Evolutionary conservation across 2,329 filamentous ascomycete genomes (phyloP), one percentile per base, ranked within the genome.

Genomic region (Aspergillus viridinutans): DNA sequence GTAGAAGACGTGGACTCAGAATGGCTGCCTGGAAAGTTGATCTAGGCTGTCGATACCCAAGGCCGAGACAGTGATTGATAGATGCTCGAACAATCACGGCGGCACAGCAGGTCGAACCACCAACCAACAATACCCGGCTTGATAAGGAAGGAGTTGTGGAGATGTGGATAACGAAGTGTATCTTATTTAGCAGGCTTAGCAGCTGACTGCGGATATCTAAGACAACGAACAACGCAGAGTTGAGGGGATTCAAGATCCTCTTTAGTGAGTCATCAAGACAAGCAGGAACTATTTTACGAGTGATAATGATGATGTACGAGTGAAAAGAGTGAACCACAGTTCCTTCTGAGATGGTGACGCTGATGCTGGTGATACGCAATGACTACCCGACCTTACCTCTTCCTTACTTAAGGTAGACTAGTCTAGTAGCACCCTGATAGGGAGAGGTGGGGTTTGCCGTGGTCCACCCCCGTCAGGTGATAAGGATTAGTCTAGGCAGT

Each of bases 221-320:
- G 25, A 23, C 20, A 47, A 17, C 12, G 7, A 14, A 14, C 20
- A 47, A 17, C 32, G 32, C 14, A 23, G 43, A 25, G 12, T 14
- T 25, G 40, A 43, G 43, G 12, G 43, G 23, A 14, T 25, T 7
- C 14, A 14, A 23, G 6, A 14, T 3, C 5, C 20, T 26, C 12
- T 47, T 7, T 5, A 14, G 21, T 12, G 43, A 21, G 40, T 21
- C 40, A 20, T 43, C 21, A 14, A 12, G 21, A 9, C 42, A 45
- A 25, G n/a, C 42, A 45, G 42, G 21, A 45, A 45, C 20, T 47
- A 25, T 14, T 47, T 7, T 26, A 23, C 10, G 4, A 23, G 59
- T 57, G 58, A 65, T 55, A 26, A 40, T 48, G 52, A 54, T 56
- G 49, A 45, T 49, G 40, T 52, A 48, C 43, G 42, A 9, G 42